Base-by-base conservation (phyloP, 2,329 filamentous ascomycete species). In the Lizonia empirigonia region DNA sequence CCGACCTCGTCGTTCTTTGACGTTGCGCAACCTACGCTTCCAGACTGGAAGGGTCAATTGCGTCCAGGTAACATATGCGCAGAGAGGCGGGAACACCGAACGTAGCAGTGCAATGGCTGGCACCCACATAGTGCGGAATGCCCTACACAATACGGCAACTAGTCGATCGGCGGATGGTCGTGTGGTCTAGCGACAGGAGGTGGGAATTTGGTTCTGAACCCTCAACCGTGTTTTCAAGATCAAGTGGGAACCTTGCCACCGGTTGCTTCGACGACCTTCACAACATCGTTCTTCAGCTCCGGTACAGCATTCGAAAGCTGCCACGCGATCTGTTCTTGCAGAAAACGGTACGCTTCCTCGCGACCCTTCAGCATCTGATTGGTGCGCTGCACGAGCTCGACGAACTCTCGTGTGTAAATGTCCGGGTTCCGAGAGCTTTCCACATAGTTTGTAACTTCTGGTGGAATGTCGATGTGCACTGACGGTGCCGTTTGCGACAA, bases 371-470 rank as follows among this genome's bases (percentile, higher is more conserved):
- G 70, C 68, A 83, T 80, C 63, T 85, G 83, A 57, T 87, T 87
- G 39, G 80, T 79, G 54, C 80, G 77, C 73, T 86, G 84, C 7
- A 85, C 82, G 22, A 82, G 74, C 70, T 87, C 84, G 35, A 87
- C 82, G 56, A 86, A 85, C 59, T 87, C 83, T 36, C 84, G 78
- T 7, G 83, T 86, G 70, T 85, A 87, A 59, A 87, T 86, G 61
- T 87, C 84, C 7, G 84, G 85, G 62, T 87, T 87, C 18, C 84
- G 81, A 15, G 82, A 80, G 16, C 79, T 76, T 60, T 86, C 83
- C 26, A 87, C 82, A 65, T 86, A 87, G 47, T 79, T 77, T 57
- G 85, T 81, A 24, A 87, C 82, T 59, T 86, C 84, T 4, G 82
- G 78, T 0, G 85, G 84, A 1, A 87, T 78, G 38, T 80, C 74